A percentile compares a stretch with the other conserved stretches of the same genome.
These are phyloP conservation scores for Coniosporium apollinis DNA, from an alignment of 495 filamentous ascomycete genomes.

Conservation along the genomic window DNA sequence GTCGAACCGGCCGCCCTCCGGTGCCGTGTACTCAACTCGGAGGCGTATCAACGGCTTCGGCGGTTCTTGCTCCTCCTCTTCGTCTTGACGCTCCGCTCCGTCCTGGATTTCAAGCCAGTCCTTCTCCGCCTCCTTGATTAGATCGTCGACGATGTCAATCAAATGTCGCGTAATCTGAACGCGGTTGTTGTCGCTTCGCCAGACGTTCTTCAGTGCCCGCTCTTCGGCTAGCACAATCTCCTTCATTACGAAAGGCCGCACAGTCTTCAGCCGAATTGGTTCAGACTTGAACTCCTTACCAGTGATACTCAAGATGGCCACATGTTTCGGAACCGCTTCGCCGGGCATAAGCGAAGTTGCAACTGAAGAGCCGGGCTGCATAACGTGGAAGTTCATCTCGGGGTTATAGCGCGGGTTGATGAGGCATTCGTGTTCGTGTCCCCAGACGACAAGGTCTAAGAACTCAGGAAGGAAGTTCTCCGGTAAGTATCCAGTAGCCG, in stretches of 20 bases:
- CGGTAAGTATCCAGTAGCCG: conserved; percentile 75
- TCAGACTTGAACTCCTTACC: conserved; percentile 72
- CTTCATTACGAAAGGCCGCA: conserved; percentile 75
- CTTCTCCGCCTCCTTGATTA: conserved; percentile 70
- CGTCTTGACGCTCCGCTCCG: conserved; percentile 30
- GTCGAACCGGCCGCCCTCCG: conserved; percentile 73
- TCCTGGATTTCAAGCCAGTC: conserved; percentile 65
- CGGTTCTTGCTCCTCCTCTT: conserved; percentile 34
- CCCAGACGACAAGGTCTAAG: conserved; percentile 85
- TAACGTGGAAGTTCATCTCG: conserved; percentile 82
- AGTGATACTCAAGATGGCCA: conserved; percentile 67
- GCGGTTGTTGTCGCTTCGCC: conserved; percentile 66
- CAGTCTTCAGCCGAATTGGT: conserved; percentile 66
- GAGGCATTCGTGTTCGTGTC: conserved; percentile 92
- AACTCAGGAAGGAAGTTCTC: conserved; percentile 91
- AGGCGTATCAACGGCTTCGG: conserved; percentile 77
- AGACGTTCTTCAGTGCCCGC: conserved; percentile 55
- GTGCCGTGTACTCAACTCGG: conserved; percentile 77
- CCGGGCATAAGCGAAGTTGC: conserved; percentile 83
- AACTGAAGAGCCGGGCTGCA: conserved; percentile 93
- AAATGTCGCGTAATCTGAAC: conserved; percentile 62
- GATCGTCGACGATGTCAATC: conserved; percentile 56
- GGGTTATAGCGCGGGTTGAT: conserved; percentile 70
- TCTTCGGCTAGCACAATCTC: conserved; percentile 69
- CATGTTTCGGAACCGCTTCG: conserved; percentile 83